Percentiles rank a stretch among this genome's conserved stretches.
These are phyloP conservation scores for Tylopilus felleus DNA, from an alignment of 768 basidiomycete genomes.

Conservation along the genomic window DNA sequence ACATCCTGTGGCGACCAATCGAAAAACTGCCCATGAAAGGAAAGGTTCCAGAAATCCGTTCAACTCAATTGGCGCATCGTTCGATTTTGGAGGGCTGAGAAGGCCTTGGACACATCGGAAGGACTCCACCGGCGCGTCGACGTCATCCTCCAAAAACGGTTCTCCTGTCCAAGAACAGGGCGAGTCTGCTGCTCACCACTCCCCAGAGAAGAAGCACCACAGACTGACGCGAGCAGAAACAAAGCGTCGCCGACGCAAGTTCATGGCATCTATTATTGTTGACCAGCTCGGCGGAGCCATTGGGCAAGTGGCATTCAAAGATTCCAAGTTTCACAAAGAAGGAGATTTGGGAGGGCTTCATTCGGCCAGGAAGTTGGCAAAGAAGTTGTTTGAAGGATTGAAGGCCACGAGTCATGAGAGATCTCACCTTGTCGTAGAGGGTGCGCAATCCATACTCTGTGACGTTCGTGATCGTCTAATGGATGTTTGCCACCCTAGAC, in stretches of 20 bases:
- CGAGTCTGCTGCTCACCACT: slow-evolving; percentile 10
- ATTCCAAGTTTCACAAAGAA: slow-evolving; percentile 55
- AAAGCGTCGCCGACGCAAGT: slow-evolving; percentile 44
- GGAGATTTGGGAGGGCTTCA: slow-evolving; percentile 52
- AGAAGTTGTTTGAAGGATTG: slow-evolving; percentile 62
- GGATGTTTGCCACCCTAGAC: slow-evolving; percentile 40
- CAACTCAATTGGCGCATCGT: slow-evolving; percentile 36
- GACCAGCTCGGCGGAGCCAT: slow-evolving; percentile 66
- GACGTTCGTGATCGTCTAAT: background rate
- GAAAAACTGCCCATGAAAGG: slow-evolving; percentile 42
- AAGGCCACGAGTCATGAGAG: slow-evolving; percentile 58
- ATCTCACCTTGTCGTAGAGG: slow-evolving; percentile 63
- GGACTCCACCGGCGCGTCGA: slow-evolving; percentile 1
- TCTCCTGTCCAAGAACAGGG: slow-evolving; percentile 12
- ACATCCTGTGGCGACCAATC: slow-evolving; percentile 36
- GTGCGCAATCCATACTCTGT: slow-evolving; percentile 31
- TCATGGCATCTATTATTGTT: slow-evolving; percentile 64
- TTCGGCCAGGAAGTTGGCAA: slow-evolving; percentile 65
- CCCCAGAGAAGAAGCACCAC: slow-evolving; percentile 12
- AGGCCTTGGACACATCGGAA: slow-evolving; percentile 18
- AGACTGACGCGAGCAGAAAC: slow-evolving; percentile 27
- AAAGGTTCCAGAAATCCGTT: slow-evolving; percentile 44
- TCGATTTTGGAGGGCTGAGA: slow-evolving; percentile 29
- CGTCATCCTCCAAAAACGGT: background rate
- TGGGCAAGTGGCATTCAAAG: slow-evolving; percentile 66